Evolutionary conservation across 257 asterid species (phyloP), one percentile per base, ranked within the genome.

Genomic region (Capsicum baccatum): DNA sequence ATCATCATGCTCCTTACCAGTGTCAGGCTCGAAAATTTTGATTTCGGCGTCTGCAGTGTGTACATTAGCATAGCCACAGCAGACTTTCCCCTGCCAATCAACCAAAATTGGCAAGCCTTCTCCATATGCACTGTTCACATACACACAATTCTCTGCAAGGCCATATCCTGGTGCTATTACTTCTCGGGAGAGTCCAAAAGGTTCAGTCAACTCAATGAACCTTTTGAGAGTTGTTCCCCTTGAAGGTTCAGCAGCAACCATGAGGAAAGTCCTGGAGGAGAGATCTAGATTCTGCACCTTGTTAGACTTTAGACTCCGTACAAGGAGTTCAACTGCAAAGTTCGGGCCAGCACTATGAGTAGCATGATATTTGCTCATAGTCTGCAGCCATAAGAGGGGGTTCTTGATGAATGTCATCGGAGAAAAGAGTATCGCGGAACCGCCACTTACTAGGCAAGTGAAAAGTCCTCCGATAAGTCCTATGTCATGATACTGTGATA

Each of bases 401-500:
- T 92, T 88, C 86, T 88, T 84, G 64, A 93, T 92, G 83, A 92
- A 93, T 11, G 94, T 85, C 64, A 84, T 4, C 0, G 97, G 97
- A 83, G 96, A 93, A 83, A 92, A 93, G 83, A 93, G 68, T 80
- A 93, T 63, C 12, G 94, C 95, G 1, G 92, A 87, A 57, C 93
- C 94, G 13, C 97, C 97, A 85, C 96, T 92, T 3, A 93, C 92
- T 90, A 93, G 37, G 59, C 89, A 85, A 6, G 96, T 93, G 37
- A 93, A 87, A 55, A 93, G 86, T 68, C 97, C 94, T 13, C 97
- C 96, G 1, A 92, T 93, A 50, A 93, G 83, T 80, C 97, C 97
- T 96, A 93, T 93, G 87, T 91, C 97, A 76, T 93, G 97, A 81
- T 93, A 93, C 83, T 92, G 94, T 60, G 97, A 96, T 44, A 93